Evolutionary conservation across 2,329 filamentous ascomycete species (phyloP), one percentile per base, ranked within the genome.

Genomic region (Cyphellophora europaea): DNA sequence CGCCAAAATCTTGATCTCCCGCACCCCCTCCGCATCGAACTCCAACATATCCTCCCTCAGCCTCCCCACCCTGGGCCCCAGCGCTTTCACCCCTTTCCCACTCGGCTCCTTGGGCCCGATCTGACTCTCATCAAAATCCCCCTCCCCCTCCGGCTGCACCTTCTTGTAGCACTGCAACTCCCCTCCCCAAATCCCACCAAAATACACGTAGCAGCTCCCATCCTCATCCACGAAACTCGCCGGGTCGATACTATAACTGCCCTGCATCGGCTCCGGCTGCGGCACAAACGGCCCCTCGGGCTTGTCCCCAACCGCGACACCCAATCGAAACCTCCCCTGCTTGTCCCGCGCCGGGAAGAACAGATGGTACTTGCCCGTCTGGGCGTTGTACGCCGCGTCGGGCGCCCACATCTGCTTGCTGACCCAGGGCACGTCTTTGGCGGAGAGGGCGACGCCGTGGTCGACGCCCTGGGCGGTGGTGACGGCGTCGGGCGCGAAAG

Each of bases 351-450:
- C 83, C 0, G 82, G 82, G 64, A 85, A 87, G 62, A 77, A 84
- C 2, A 88, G 69, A 56, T 82, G 84, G 63, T 81, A 87, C 58
- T 77, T 77, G 49, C 72, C 79, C 34, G 41, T 33, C 27, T 42
- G 38, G 36, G 40, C 40, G 54, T 80, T 67, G 49, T 55, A 58
- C 2, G 81, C 82, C 2, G 81, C 81, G 57, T 88, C 82, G 11
- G 83, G 82, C 0, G 82, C 82, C 82, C 82, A 88, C 32, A 87
- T 69, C 56, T 89, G 82, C 61, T 83, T 84, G 17, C 71, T 76
- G 0, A 77, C 82, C 82, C 82, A 88, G 18, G 81, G 80, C 19
- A 88, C 66, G 50, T 84, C 76, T 32, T 72, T 66, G 29, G 71
- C 63, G 35, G 66, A 67, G 27, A 89, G 71, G 11, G 71, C 80